Base-by-base conservation (phyloP, 2,329 filamentous ascomycete genomes). In the Diaporthe citriasiana region DNA sequence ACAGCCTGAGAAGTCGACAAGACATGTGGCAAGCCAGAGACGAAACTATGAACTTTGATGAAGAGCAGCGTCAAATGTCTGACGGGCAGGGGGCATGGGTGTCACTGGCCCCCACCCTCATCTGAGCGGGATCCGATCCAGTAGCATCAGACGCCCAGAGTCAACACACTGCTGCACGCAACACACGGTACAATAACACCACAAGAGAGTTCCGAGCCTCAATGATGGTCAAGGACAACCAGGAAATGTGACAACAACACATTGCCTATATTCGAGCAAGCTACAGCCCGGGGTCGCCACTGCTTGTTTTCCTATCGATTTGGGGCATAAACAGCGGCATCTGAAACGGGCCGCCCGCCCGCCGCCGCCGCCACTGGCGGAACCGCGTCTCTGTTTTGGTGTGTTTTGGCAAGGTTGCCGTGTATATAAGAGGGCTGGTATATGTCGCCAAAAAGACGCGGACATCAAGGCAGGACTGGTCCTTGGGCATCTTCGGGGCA, bases 351-450 rank as follows among this genome's bases (percentile, higher is more conserved):
- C 63, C 63, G 47, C 63, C 47, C 13, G 25, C 47, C 47, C 45
- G 33, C 57, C 60, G 40, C 40, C 63, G 40, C 40, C 59, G 45
- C 45, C 22, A 38, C 45, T 27, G 47, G 4, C 63, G 40, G 45
- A 19, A 66, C 22, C 63, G 47, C 63, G 63, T 68, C 63, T 53
- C 9, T 68, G 45, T 68, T 68, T 66, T 66, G 63, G 63, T 51
- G 45, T 66, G 63, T 66, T 66, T 68, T 68, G 63, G 27, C 63
- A 68, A 40, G 63, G 45, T 68, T 68, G 55, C n/a, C 38, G 27
- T 45, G 25, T 60, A 25, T 65, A 63, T 71, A 53, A 71, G 45
- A 55, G 56, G 70, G 70, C 70, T 71, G 70, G 25, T 71, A 71
- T 71, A 71, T 57, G 35, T 25, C 56, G 35, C 45, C 45, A 51